phyloP scores from a whole-genome alignment of 148 eudicot genomes.

The Chenopodium suecicum region DNA sequence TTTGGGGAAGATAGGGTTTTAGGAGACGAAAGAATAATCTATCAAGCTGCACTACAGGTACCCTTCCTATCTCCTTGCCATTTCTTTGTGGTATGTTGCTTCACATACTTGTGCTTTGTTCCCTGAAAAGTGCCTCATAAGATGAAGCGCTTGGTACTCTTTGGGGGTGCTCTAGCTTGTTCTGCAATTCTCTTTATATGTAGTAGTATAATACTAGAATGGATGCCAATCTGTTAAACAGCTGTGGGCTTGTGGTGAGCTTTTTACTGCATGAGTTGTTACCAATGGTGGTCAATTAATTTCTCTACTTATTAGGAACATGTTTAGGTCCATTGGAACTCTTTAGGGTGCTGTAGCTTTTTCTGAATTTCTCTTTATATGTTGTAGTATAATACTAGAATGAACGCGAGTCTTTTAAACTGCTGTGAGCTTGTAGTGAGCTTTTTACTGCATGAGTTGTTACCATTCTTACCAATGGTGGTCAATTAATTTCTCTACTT shows the following conservation, averaged over 20 bases:
- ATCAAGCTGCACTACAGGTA: constrained; percentile 92
- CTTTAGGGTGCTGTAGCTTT: neutral
- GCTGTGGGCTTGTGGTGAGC: neutral
- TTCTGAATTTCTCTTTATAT: neutral
- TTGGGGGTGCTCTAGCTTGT: neutral
- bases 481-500: neutral
- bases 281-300: neutral
- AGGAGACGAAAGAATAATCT: constrained; percentile 80
- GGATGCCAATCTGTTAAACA: neutral
- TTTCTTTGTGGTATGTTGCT: neutral
- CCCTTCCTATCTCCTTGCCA: neutral
- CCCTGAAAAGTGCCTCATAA: neutral
- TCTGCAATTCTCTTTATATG: neutral
- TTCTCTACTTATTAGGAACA: neutral
- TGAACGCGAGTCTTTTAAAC: neutral
- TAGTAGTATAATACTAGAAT: neutral
- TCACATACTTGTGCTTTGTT: neutral
- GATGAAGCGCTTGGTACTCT: neutral
- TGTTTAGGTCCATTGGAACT: neutral
- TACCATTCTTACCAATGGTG: constrained; percentile 2
- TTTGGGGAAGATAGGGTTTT: constrained; percentile 58
- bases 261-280: neutral
- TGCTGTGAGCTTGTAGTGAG: neutral
- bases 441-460: neutral
- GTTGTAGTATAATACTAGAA: neutral